Conservation (phyloP, 176 grass and related monocot species). For the Zea mays region DNA sequence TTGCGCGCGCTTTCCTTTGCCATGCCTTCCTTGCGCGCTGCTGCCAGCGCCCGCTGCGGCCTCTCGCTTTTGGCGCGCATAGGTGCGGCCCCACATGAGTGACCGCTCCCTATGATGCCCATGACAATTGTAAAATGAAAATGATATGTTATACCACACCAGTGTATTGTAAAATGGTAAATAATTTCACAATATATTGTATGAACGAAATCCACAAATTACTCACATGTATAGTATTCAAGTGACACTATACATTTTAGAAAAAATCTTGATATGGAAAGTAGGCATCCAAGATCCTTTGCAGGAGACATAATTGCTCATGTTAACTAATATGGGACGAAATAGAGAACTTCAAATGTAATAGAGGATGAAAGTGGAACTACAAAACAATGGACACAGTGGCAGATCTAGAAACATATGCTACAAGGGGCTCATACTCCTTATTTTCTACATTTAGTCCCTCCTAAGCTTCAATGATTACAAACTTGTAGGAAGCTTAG, state of each 20-base stretch:
- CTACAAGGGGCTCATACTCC: neutral
- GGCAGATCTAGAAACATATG: neutral
- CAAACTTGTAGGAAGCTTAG: neutral
- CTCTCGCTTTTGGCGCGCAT: too few relatives aligned
- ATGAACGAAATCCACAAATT: neutral
- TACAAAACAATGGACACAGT: neutral
- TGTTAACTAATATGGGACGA: neutral
- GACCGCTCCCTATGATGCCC: too few relatives aligned
- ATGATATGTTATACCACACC: neutral
- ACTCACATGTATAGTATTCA: slow-evolving; percentile 2
- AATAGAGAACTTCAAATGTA: neutral
- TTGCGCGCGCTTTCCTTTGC: too few relatives aligned
- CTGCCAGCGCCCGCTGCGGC: too few relatives aligned
- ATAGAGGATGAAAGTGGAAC: neutral
- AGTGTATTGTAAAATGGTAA: neutral
- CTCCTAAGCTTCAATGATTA: neutral
- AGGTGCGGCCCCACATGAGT: too few relatives aligned
- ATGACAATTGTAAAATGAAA: slow-evolving; percentile 7
- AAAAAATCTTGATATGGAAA: slow-evolving; percentile 4
- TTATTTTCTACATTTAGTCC: neutral
- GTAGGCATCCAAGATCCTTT: neutral
- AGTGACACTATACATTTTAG: neutral
- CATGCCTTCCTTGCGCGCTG: too few relatives aligned
- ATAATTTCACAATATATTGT: neutral
- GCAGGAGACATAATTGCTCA: neutral